Evolutionary conservation across 129 eudicot species (phyloP), one percentile per base, ranked within the genome.

Genomic region (Tagetes patula): DNA sequence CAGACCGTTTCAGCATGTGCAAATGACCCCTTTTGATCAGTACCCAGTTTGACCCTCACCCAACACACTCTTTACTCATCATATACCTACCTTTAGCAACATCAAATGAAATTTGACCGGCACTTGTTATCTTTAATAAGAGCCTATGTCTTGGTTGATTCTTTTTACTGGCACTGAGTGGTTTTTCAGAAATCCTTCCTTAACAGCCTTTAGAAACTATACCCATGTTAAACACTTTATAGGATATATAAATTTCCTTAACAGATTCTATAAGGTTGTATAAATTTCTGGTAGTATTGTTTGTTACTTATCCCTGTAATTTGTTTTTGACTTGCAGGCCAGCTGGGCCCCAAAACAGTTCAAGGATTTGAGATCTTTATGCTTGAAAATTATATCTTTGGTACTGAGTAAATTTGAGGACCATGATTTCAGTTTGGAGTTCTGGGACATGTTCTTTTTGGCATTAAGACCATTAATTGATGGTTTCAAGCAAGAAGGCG

Each of bases 291-390:
- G 46, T 31, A 38, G 52, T 38, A 69, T 64, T 63, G 3, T 53
- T 65, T 65, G 72, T 65, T 46, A 36, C 52, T 39, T 66, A 75
- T 55, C 69, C 67, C 82, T 73, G 84, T 61, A 8, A 27, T 41
- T 33, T 82, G 11, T 37, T 33, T 70, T 78, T 68, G 38, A 31
- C 47, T 14, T 86, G 86, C 94, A 88, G 97, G 80, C 76, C 59
- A 75, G 75, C 72, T 80, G 67, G 55, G 67, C 80, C 60, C 65
- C 69, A 31, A 86, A 88, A 82, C 96, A 90, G 62, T 77, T 75
- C 62, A 94, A 89, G 86, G 96, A 84, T 71, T 46, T 90, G 87
- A 86, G 98, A 79, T 84, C 96, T 45, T 90, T 94, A 71, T 90
- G 98, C 87, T 79, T 94, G 52, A 90, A 88, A 75, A 83, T 94